Conservation (phyloP, 1,139 yeast genomes). For the Sugiyamaella pinicola region DNA sequence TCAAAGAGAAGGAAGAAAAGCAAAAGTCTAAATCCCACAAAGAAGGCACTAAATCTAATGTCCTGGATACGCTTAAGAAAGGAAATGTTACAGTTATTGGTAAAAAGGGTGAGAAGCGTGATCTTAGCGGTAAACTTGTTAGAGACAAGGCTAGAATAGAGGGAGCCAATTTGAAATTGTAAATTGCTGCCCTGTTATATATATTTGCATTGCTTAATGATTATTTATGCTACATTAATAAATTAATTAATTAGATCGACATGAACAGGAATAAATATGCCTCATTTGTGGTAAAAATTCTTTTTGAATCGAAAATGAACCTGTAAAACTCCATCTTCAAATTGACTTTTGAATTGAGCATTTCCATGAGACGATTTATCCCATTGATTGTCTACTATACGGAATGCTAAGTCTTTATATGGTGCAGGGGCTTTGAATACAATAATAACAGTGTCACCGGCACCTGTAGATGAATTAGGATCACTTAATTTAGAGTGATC, state of each 20-base stretch:
- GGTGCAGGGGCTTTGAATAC: constrained; percentile 42
- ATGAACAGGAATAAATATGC: constrained; percentile 10
- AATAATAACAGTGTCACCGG: constrained; percentile 38
- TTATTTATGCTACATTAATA: constrained; percentile 3
- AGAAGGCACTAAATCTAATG: constrained; percentile 61
- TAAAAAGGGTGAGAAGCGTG: constrained; percentile 74
- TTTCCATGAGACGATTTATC: constrained; percentile 40
- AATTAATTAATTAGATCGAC: too few relatives aligned
- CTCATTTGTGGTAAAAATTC: constrained; percentile 36
- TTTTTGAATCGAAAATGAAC: constrained; percentile 44
- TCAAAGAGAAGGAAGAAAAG: constrained; percentile 46
- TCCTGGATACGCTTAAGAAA: constrained; percentile 70
- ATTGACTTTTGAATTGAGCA: constrained; percentile 40
- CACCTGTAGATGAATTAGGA: constrained; percentile 17
- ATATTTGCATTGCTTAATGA: constrained; percentile 16
- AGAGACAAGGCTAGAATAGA: constrained; percentile 41
- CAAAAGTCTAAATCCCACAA: constrained; percentile 45
- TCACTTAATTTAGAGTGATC: constrained; percentile 16
- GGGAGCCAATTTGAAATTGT: constrained; percentile 38
- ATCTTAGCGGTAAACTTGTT: constrained; percentile 67
- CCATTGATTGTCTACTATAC: constrained; percentile 45
- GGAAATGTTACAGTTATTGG: constrained; percentile 81
- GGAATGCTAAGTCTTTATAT: constrained; percentile 43
- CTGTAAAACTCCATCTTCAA: constrained; percentile 44
- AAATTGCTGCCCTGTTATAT: not conserved